Evolutionary conservation across 176 grass and related monocot species (phyloP), one percentile per base, ranked within the genome.

Genomic region (Pontederia crassipes): DNA sequence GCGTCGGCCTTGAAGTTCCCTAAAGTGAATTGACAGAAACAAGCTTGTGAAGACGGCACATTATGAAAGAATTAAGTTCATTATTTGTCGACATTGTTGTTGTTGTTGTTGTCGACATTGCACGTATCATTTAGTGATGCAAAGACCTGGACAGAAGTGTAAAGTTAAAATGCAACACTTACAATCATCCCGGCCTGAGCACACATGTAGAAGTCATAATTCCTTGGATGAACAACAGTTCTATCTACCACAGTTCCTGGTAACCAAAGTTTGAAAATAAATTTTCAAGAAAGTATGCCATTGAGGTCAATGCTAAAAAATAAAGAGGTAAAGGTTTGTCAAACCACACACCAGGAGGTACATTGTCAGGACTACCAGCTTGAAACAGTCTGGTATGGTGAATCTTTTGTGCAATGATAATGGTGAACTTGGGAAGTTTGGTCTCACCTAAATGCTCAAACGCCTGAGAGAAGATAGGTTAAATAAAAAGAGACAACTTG

Each of bases 191-290:
- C 74, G 32, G 60, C 69, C 46, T 87, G 88, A 75, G 80, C 79
- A 70, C 77, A 87, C 88, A 84, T 87, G 71, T 73, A 88, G 75
- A 92, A 87, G 72, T 84, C 83, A 28, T 81, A 92, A 56, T 81
- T 74, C 49, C 58, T 81, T 13, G 74, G 80, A 70, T 92, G 88
- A 55, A 82, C 78, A 45, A 92, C 64, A 40, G 45, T 77, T 10
- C 48, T 73, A 26, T 92, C 80, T 11, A 86, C 88, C 46, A 92
- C 74, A 69, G 74, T 86, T 32, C 80, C 80, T 92, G 65, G 40
- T 17, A 46, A 28, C 52, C 20, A 24, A 68, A 24, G 56, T 10
- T 32, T n/a, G 3, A 45, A 46, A 56, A 9, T 35, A 14, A 14
- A 54, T 4, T 40, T 24, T 24, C 2, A 24, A 40, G 18, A 20